These are phyloP conservation scores for Sicyos baderoa DNA, from an alignment of 306 rosid species.

Conservation along the genomic window DNA sequence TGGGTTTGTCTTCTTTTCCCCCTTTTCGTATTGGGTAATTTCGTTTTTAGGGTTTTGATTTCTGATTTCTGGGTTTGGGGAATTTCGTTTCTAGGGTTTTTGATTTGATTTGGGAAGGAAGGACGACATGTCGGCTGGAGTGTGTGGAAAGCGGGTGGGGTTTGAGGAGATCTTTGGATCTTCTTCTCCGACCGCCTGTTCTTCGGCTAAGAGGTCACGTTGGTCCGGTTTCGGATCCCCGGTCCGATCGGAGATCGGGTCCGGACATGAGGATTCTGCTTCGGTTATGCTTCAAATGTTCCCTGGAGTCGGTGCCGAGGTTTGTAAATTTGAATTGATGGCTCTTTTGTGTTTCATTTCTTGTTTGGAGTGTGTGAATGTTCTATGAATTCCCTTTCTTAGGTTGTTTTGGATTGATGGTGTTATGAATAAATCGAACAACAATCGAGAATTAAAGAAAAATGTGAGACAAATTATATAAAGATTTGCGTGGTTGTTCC, in stretches of 20 bases:
- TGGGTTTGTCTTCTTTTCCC: too few species aligned
- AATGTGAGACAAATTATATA: too few species aligned
- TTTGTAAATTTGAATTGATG: not conserved
- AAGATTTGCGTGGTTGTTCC: too few species aligned
- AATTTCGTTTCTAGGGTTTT: slow-evolving; percentile 5
- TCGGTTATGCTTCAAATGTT: slow-evolving; percentile 29
- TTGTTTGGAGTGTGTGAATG: not conserved
- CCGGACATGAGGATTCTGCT: slow-evolving; percentile 23
- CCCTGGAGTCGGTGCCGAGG: slow-evolving; percentile 31
- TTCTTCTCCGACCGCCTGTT: slow-evolving; percentile 31
- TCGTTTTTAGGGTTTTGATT: too few species aligned
- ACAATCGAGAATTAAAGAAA: too few species aligned
- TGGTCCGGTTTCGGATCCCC: slow-evolving; percentile 27
- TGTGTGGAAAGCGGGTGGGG: slow-evolving; percentile 36
- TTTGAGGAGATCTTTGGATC: slow-evolving; percentile 37
- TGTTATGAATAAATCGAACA: too few species aligned
- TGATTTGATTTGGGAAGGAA: not conserved
- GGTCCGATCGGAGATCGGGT: slow-evolving; percentile 17
- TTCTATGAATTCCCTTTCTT: not conserved
- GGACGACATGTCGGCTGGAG: slow-evolving; percentile 30
- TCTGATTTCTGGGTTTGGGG: not conserved
- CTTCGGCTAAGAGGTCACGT: slow-evolving; percentile 31
- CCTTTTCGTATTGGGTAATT: too few species aligned
- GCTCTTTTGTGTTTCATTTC: not conserved
- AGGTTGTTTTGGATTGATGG: not conserved